Base-by-base conservation (phyloP, 306 rosid genomes). In the Rosa persica region DNA sequence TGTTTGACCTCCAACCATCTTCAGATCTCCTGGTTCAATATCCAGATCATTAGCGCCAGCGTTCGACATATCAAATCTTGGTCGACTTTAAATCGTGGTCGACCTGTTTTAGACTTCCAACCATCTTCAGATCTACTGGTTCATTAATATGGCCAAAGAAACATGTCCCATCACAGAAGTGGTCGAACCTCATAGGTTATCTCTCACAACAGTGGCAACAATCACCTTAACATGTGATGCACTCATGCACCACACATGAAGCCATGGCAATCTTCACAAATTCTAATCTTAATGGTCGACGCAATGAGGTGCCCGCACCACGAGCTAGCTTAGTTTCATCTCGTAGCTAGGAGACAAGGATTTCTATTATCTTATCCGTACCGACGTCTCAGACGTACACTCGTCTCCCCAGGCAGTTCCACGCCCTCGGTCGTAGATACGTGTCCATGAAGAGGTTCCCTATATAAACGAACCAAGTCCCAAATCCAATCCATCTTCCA, bases 221-320 rank as follows among this genome's bases (percentile, higher is more conserved):
- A 55, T n/a, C 60, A 16, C 76, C 80, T 76, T 13, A 92, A n/a
- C n/a, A n/a, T n/a, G n/a, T n/a, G 34, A 30, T 30, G 36, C 36
- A 30, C 36, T 2, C 36, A 90, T 58, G 94, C 89, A 13, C 86
- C 81, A 69, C 93, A 83, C 97, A 92, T 88, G 44, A 92, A 78
- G 6, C 58, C 72, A 72, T 90, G 94, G n/a, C 90, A 94, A 80
- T 92, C 96, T 73, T 87, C 90, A 58, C 97, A 94, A 70, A 94
- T 85, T 75, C 97, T 87, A 27, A 92, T 92, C 88, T 82, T 87
- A 73, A 92, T 86, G 73, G 90, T 78, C 73, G 81, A 81, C 88
- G 68, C 79, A 92, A 72, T 43, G 88, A 90, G 81, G 90, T 61
- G 89, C 54, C 3, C 36, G 36, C 36, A 48, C 90, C 83, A 94